Evolutionary conservation across 305 asterid species (phyloP).

Genomic region (Rubia balearica): DNA sequence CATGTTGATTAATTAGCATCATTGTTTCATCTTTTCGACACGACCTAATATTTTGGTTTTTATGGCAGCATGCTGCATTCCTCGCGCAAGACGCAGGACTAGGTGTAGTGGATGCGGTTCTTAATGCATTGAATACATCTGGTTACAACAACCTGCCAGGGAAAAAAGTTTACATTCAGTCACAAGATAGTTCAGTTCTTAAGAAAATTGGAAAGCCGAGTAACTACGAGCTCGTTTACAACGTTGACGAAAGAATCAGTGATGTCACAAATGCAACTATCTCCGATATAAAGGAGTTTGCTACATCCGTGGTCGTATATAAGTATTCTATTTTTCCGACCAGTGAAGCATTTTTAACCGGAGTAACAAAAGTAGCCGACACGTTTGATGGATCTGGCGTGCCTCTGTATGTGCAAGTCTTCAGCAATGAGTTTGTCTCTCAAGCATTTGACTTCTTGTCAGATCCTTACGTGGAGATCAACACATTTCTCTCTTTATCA

Average conservation of each 20-base stretch:
- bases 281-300: constrained; percentile 47
- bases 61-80: constrained; percentile 65
- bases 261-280: constrained; percentile 58
- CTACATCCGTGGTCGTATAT: constrained; percentile 52
- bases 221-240: constrained; percentile 58
- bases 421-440: constrained; percentile 70
- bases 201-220: constrained; percentile 34
- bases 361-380: constrained; percentile 37
- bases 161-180: constrained; percentile 53
- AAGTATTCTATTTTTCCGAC: constrained; percentile 51
- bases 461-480: constrained; percentile 69
- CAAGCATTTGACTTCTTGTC: constrained; percentile 85
- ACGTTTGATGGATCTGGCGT: constrained; percentile 51
- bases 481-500: constrained; percentile 25
- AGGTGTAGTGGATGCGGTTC: constrained; percentile 53
- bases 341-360: constrained; percentile 22
- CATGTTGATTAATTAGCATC: neutral
- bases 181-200: constrained; percentile 62
- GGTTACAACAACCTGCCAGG: constrained; percentile 43
- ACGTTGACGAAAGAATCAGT: constrained; percentile 36
- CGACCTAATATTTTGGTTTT: constrained; percentile 12
- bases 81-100: constrained; percentile 63
- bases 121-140: constrained; percentile 41
- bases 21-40: neutral
- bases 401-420: constrained; percentile 45